phyloP scores from a whole-genome alignment of 345 rosid species.

The Turnera subulata region DNA sequence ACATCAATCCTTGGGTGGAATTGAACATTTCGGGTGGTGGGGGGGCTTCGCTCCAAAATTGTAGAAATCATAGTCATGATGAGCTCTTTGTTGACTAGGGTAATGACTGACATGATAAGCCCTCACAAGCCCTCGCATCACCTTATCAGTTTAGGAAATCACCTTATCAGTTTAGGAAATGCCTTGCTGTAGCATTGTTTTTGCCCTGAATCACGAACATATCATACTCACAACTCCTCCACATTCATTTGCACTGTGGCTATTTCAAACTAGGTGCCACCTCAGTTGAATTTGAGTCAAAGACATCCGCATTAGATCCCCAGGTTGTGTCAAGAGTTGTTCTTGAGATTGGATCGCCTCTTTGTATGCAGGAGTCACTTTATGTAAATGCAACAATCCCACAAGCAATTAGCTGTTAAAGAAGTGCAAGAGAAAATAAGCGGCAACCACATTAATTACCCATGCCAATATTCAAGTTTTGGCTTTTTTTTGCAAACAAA shows the following conservation, averaged over 20 bases:
- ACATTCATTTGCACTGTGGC: conserved; percentile 14
- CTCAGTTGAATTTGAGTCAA: conserved; percentile 97
- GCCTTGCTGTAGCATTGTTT: neutral
- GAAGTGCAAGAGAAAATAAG: conserved; percentile 1
- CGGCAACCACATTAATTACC: too few relatives aligned
- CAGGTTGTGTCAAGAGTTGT: conserved; percentile 73
- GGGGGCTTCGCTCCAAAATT: too few relatives aligned
- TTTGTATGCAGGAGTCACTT: conserved; percentile 81
- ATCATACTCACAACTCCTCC: conserved; percentile 5
- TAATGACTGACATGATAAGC: too few relatives aligned
- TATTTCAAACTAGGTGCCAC: conserved; percentile 91
- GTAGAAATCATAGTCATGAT: too few relatives aligned
- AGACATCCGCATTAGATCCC: conserved; percentile 67
- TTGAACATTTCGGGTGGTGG: too few relatives aligned
- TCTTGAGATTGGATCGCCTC: conserved; percentile 68
- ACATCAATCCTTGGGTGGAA: too few relatives aligned
- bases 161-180: conserved; percentile 19
- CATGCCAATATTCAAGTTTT: too few relatives aligned
- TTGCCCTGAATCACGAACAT: conserved; percentile 7
- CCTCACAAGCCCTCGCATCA: too few relatives aligned
- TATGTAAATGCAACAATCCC: conserved; percentile 77
- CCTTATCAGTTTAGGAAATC: too few relatives aligned
- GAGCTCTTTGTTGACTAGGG: too few relatives aligned
- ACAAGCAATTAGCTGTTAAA: conserved; percentile 62
- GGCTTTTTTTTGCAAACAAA: too few relatives aligned